Evolutionary conservation across 345 rosid genomes (phyloP).

Genomic region (Nephelium lappaceum): DNA sequence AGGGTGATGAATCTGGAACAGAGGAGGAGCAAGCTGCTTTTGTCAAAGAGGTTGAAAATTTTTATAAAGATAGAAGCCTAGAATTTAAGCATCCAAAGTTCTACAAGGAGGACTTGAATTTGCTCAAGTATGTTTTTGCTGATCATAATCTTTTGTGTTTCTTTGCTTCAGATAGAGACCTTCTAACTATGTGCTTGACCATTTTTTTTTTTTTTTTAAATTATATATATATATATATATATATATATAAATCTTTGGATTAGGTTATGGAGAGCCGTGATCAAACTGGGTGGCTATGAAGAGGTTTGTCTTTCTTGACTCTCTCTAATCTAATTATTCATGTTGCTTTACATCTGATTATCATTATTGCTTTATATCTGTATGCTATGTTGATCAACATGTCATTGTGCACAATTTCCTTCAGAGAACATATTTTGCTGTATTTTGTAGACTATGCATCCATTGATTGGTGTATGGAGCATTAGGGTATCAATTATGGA

Average conservation of each 20-base stretch:
- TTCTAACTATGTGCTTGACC: background rate
- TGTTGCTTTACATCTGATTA: background rate
- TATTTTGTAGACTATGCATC: background rate
- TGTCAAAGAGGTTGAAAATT: conserved; percentile 58
- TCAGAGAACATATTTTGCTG: background rate
- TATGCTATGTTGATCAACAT: background rate
- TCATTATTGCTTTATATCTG: background rate
- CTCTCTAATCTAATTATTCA: background rate
- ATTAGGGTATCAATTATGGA: background rate
- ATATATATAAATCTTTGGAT: background rate
- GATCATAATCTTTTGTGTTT: background rate
- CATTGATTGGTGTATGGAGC: background rate
- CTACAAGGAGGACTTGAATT: conserved; percentile 66
- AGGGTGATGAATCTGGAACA: conserved; percentile 57
- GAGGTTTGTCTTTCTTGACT: conserved; percentile 43
- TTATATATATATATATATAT: too few relatives aligned
- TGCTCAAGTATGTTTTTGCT: conserved; percentile 49
- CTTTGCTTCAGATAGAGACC: background rate
- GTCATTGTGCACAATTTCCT: background rate
- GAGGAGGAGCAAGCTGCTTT: conserved; percentile 61
- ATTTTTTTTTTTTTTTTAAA: background rate
- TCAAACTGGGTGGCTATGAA: conserved; percentile 69
- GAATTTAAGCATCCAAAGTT: conserved; percentile 72
- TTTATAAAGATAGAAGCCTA: conserved; percentile 44
- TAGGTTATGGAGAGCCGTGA: conserved; percentile 72